A percentile compares a stretch with the other conserved stretches of the same genome.
These are phyloP conservation scores for Colletotrichum sp. DNA, from an alignment of 2,329 filamentous ascomycete genomes.

Conservation along the genomic window DNA sequence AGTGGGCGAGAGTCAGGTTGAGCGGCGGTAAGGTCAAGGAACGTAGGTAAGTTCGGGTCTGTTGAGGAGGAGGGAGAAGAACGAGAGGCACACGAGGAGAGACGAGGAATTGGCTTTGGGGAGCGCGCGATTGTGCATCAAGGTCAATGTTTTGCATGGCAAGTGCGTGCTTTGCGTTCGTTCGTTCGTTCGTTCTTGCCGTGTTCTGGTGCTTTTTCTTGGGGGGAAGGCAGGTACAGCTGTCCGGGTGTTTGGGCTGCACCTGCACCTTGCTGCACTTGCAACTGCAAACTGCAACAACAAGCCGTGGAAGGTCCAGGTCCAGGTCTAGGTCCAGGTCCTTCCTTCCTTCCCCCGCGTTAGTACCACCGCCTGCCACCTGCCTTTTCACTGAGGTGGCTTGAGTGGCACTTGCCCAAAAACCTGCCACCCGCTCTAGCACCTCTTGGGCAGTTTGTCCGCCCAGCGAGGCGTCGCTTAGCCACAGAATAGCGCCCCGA, in stretches of 20 bases:
- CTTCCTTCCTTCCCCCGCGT: neutral
- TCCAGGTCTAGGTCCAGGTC: neutral
- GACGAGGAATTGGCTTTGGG: neutral
- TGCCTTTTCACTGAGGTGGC: neutral
- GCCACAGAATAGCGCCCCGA: neutral
- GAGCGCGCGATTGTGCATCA: neutral
- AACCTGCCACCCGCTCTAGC: neutral
- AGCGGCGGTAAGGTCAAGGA: neutral
- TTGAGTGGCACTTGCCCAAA: neutral
- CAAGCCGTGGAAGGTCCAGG: neutral
- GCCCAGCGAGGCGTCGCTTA: neutral
- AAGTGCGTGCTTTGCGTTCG: neutral
- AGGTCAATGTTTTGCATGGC: neutral
- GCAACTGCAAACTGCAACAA: neutral
- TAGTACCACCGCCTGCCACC: neutral
- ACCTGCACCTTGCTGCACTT: neutral
- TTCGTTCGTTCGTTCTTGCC: neutral
- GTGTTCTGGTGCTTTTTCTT: neutral
- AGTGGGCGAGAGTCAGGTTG: neutral
- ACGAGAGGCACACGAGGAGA: neutral
- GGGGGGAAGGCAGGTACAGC: neutral
- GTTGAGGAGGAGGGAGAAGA: neutral
- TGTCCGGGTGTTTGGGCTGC: neutral
- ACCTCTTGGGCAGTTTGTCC: neutral
- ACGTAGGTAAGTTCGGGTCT: neutral